Percentiles rank a stretch among this genome's conserved stretches.
Evolutionary conservation across 257 asterid species (phyloP).

Genomic region (Gynochthodes officinalis): DNA sequence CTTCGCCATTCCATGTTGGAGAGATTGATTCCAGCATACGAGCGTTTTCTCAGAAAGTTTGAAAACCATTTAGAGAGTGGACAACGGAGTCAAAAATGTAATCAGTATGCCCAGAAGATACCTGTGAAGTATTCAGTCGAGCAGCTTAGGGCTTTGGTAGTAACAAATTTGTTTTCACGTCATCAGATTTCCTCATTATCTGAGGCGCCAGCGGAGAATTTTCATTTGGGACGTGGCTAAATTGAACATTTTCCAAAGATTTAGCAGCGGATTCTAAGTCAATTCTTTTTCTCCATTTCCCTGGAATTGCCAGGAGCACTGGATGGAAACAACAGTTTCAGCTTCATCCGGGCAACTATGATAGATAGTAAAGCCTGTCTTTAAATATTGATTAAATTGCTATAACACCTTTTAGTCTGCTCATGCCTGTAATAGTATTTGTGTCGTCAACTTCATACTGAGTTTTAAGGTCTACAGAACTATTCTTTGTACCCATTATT

Average conservation of each 20-base stretch:
- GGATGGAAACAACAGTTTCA: neutral
- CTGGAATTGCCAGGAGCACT: neutral
- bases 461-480: neutral
- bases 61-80: constrained; percentile 67
- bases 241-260: neutral
- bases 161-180: constrained; percentile 24
- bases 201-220: constrained; percentile 1
- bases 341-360: neutral
- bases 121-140: constrained; percentile 72
- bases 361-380: neutral
- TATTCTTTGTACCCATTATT: neutral
- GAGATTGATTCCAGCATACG: constrained; percentile 58
- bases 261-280: neutral
- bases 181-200: neutral
- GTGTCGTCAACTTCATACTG: neutral
- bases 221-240: neutral
- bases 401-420: neutral
- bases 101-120: constrained; percentile 39
- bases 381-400: neutral
- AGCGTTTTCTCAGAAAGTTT: constrained; percentile 66
- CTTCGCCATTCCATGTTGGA: constrained; percentile 58
- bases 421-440: neutral
- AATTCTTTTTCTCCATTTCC: neutral
- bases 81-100: constrained; percentile 23
- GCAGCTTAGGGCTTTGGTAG: constrained; percentile 61